phyloP scores from a whole-genome alignment of 2,329 filamentous ascomycete genomes.

The Xylaria sp. region DNA sequence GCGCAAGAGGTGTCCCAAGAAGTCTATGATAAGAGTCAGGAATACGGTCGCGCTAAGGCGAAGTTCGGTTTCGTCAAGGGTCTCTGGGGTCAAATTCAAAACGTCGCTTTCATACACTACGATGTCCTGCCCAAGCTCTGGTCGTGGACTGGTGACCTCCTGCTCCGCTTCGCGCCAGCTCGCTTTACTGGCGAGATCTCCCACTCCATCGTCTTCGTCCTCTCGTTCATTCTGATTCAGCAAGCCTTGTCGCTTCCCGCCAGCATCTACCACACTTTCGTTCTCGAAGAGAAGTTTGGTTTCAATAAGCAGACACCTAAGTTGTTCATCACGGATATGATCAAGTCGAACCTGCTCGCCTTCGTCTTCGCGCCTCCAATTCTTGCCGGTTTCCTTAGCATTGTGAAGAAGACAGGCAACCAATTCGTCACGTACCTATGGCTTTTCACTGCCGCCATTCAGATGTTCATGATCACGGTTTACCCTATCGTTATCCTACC shows the following conservation, averaged over 20 bases:
- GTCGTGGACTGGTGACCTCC: constrained; percentile 79
- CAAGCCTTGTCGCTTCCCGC: constrained; percentile 82
- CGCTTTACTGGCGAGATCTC: constrained; percentile 91
- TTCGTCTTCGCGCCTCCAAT: constrained; percentile 86
- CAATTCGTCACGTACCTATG: constrained; percentile 99
- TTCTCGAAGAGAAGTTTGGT: constrained; percentile 95
- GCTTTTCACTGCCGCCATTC: constrained; percentile 88
- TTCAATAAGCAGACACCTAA: constrained; percentile 98
- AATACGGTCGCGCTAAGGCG: constrained; percentile 95
- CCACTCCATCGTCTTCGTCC: constrained; percentile 92
- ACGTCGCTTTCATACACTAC: constrained; percentile 87
- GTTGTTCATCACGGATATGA: constrained; percentile 87
- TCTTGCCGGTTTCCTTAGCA: constrained; percentile 90
- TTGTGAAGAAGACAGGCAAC: constrained; percentile 92
- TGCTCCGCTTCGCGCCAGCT: constrained; percentile 78
- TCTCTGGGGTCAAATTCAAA: constrained; percentile 88
- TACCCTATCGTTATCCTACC: constrained; percentile 95
- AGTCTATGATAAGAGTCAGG: constrained; percentile 95
- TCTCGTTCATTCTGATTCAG: constrained; percentile 84
- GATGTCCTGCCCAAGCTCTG: constrained; percentile 93
- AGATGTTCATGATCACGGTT: constrained; percentile 94
- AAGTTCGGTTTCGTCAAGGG: constrained; percentile 85
- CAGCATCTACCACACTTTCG: constrained; percentile 92
- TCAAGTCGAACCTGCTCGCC: constrained; percentile 88
- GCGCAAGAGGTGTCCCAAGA: constrained; percentile 88